These are phyloP conservation scores for Colletotrichum tabaci DNA, from an alignment of 2,329 filamentous ascomycete genomes.

Conservation along the genomic window DNA sequence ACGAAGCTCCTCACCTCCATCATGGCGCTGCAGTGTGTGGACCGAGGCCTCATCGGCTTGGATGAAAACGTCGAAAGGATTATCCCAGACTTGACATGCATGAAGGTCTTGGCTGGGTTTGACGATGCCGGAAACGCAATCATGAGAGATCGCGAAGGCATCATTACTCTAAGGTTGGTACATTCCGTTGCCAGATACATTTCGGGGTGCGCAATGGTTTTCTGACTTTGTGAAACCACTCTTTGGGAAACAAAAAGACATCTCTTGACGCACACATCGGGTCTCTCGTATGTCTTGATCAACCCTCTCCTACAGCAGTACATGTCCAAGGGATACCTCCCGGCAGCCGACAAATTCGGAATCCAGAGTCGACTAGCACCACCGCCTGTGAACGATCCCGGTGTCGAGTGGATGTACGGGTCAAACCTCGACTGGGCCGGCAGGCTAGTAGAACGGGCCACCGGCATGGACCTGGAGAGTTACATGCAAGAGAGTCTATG, in stretches of 20 bases:
- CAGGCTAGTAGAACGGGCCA: too few relatives aligned
- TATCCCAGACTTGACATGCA: conserved; percentile 63
- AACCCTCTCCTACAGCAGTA: conserved; percentile 50
- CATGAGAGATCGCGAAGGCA: conserved; percentile 49
- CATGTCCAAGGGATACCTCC: conserved; percentile 10
- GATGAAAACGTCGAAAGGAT: conserved; percentile 60
- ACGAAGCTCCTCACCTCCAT: conserved; percentile 65
- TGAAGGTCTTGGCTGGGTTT: conserved; percentile 65
- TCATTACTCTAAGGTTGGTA: conserved; percentile 59
- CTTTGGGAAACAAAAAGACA: background rate
- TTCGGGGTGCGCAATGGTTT: too few relatives aligned
- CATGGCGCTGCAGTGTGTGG: conserved; percentile 67
- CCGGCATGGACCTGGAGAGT: too few relatives aligned
- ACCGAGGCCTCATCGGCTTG: conserved; percentile 63
- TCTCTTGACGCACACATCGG: conserved; percentile 66
- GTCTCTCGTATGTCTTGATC: conserved; percentile 60
- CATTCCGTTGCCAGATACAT: too few relatives aligned
- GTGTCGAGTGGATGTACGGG: too few relatives aligned
- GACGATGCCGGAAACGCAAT: conserved; percentile 55
- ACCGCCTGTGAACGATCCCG: too few relatives aligned
- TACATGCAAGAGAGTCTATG: too few relatives aligned
- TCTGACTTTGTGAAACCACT: too few relatives aligned
- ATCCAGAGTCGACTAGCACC: too few relatives aligned
- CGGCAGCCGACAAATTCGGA: too few relatives aligned
- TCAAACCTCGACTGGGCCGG: too few relatives aligned